phyloP scores from a whole-genome alignment of 208 protist genomes.

The Phytomonas sp. region DNA sequence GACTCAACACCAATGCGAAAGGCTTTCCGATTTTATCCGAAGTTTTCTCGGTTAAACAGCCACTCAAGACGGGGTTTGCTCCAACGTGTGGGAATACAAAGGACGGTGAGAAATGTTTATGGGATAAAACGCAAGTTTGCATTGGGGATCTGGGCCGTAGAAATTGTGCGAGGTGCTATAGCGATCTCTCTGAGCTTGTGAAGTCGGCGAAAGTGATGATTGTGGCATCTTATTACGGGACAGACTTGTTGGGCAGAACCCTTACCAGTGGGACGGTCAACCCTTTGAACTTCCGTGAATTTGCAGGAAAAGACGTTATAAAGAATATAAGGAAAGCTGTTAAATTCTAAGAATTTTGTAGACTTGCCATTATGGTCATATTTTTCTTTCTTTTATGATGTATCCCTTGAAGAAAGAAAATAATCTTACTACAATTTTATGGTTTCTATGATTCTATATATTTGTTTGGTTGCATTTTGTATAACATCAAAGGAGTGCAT shows the following conservation, averaged over 20 bases:
- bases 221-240: conserved; percentile 74
- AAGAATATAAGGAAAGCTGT: neutral
- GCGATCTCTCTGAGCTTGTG: conserved; percentile 13
- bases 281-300: conserved; percentile 57
- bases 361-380: neutral
- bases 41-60: conserved; percentile 17
- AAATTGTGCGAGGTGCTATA: conserved; percentile 68
- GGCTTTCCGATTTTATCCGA: neutral
- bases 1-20: neutral
- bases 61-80: conserved; percentile 62
- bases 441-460: neutral
- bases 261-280: conserved; percentile 62
- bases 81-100: conserved; percentile 42
- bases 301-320: conserved; percentile 24
- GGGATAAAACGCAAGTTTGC: conserved; percentile 31
- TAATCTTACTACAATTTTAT: conserved; percentile 2
- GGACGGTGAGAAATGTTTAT: conserved; percentile 39
- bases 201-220: conserved; percentile 25
- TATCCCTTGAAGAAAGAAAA: neutral
- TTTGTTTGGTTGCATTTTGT: neutral
- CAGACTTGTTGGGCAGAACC: conserved; percentile 31
- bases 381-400: neutral
- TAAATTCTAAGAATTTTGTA: neutral
- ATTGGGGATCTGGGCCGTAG: conserved; percentile 53
- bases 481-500: neutral